A percentile compares a stretch with the other conserved stretches of the same genome.
These are phyloP conservation scores for Aspergillus piperis DNA, from an alignment of 2,329 filamentous ascomycete species.

Conservation along the genomic window DNA sequence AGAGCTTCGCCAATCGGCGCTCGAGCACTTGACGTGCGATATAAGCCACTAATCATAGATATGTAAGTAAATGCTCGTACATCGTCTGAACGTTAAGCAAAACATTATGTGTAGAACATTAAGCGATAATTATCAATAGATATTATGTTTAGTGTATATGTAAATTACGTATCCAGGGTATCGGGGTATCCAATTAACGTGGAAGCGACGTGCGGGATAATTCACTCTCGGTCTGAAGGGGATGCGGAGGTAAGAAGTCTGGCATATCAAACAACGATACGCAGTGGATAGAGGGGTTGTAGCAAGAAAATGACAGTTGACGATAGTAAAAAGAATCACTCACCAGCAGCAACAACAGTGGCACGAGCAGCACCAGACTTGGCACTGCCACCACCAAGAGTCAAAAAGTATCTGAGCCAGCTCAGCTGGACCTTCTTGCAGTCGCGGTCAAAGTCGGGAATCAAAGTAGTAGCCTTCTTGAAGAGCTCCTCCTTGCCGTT, in stretches of 20 bases:
- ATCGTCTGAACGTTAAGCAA: not conserved
- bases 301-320: too few relatives aligned
- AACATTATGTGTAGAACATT: not conserved
- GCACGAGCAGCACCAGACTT: conserved; percentile 40
- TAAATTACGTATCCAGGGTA: not conserved
- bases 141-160: not conserved
- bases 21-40: not conserved
- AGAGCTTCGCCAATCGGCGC: not conserved
- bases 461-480: conserved; percentile 51
- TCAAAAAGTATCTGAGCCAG: conserved; percentile 43
- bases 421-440: conserved; percentile 47
- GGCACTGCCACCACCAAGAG: conserved; percentile 43
- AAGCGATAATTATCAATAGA: not conserved
- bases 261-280: not conserved
- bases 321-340: conserved; percentile 29
- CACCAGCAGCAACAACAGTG: conserved; percentile 41
- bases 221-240: not conserved
- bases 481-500: conserved; percentile 57
- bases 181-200: not conserved
- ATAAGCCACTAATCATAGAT: not conserved
- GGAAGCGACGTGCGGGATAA: not conserved
- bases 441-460: conserved; percentile 63
- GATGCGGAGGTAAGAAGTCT: conserved; percentile 2
- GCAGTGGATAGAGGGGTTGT: too few relatives aligned
- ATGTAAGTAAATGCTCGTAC: not conserved